Percentiles rank a stretch among this genome's conserved stretches.
Conservation (phyloP, 2,329 filamentous ascomycete species). For the Mycosphaerella arachidis region DNA sequence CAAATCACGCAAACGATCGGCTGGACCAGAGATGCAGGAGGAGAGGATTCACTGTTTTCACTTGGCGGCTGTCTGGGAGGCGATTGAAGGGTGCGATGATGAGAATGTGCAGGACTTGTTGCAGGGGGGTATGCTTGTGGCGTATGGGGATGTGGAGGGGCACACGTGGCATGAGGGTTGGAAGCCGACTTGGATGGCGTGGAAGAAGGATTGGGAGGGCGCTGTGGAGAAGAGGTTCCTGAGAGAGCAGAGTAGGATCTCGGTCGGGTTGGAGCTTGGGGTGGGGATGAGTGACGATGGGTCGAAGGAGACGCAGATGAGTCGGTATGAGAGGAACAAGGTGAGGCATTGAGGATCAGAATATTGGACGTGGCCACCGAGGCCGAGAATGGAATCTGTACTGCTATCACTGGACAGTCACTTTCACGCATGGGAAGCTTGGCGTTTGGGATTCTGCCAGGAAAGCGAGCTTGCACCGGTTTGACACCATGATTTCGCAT, state of each 20-base stretch:
- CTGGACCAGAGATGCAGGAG: slow-evolving; percentile 10
- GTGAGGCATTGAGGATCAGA: background rate
- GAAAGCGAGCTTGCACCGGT: background rate
- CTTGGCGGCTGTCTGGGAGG: slow-evolving; percentile 15
- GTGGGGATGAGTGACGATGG: slow-evolving; percentile 1
- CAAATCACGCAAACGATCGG: slow-evolving; percentile 14
- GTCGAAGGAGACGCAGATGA: background rate
- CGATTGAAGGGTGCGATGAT: slow-evolving; percentile 10
- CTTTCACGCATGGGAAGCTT: background rate
- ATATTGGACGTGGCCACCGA: background rate
- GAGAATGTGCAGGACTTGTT: slow-evolving; percentile 5
- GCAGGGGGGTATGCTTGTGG: slow-evolving; percentile 7
- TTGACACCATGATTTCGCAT: background rate
- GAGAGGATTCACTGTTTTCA: slow-evolving; percentile 20
- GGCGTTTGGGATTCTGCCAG: background rate
- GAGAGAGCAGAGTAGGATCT: slow-evolving; percentile 3
- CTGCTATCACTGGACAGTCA: background rate
- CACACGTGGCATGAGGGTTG: slow-evolving; percentile 8
- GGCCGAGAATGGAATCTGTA: background rate
- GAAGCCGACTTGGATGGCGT: slow-evolving; percentile 8
- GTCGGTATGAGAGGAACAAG: slow-evolving; percentile 5
- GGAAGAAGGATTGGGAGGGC: slow-evolving; percentile 9
- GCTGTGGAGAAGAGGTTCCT: slow-evolving; percentile 5
- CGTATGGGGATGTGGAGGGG: slow-evolving; percentile 7
- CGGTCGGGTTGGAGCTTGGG: slow-evolving; percentile 8